phyloP scores from a whole-genome alignment of 2,329 filamentous ascomycete species.

The Colletotrichum somersetense region DNA sequence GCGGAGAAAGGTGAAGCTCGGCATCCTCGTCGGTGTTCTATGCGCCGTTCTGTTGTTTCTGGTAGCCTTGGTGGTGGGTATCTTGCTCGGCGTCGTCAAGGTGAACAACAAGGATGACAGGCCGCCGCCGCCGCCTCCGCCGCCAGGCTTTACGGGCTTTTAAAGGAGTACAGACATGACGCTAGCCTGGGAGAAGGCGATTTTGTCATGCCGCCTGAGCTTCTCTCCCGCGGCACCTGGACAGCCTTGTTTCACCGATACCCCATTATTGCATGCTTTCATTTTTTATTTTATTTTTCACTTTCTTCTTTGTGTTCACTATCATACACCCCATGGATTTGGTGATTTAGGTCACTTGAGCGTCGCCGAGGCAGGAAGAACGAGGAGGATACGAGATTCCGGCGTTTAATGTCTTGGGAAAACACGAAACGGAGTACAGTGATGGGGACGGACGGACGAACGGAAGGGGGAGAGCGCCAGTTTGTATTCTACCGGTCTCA shows the following conservation, averaged over 20 bases:
- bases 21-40: constrained; percentile 25
- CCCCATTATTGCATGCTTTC: constrained; percentile 25
- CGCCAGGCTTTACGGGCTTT: not conserved
- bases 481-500: not conserved
- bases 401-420: constrained; percentile 31
- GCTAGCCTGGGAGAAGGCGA: not conserved
- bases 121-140: constrained; percentile 15
- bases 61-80: constrained; percentile 40
- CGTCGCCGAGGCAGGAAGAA: constrained; percentile 5
- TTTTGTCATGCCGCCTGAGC: not conserved
- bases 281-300: not conserved
- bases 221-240: not conserved
- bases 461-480: not conserved
- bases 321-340: not conserved
- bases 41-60: constrained; percentile 39
- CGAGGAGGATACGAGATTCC: constrained; percentile 1
- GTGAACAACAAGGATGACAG: constrained; percentile 22
- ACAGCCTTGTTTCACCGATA: constrained; percentile 33
- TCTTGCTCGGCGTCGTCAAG: constrained; percentile 38
- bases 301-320: constrained; percentile 17
- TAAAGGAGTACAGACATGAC: not conserved
- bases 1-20: constrained; percentile 38
- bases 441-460: not conserved
- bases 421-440: constrained; percentile 4
- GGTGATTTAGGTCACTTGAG: not conserved